phyloP scores from a whole-genome alignment of 371 early-diverging fungal genomes.

The Apophysomyces elegans region DNA sequence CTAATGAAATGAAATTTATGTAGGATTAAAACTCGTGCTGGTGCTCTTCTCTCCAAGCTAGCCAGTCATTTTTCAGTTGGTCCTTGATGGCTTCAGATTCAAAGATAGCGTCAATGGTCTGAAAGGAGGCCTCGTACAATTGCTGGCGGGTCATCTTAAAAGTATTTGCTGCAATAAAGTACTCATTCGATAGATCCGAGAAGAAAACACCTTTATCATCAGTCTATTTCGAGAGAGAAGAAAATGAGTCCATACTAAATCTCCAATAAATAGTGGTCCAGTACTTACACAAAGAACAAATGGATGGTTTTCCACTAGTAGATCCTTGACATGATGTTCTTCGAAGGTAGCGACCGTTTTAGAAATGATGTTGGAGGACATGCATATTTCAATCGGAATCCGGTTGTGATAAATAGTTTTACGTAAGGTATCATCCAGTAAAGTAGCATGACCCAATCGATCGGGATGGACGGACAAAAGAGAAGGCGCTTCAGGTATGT shows the following conservation, averaged over 20 bases:
- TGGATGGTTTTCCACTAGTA: constrained; percentile 50
- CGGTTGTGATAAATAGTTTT: constrained; percentile 35
- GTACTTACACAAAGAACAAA: constrained; percentile 62
- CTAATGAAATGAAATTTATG: no score
- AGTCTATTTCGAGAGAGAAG: constrained; percentile 37
- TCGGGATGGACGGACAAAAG: constrained; percentile 51
- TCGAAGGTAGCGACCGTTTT: constrained; percentile 55
- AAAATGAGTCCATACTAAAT: background rate
- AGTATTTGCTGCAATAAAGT: constrained; percentile 39
- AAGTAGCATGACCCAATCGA: constrained; percentile 68
- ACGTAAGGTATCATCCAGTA: constrained; percentile 44
- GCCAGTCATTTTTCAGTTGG: constrained; percentile 37
- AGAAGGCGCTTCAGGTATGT: constrained; percentile 47
- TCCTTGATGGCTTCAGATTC: constrained; percentile 35
- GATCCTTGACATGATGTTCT: constrained; percentile 61
- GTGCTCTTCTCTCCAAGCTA: constrained; percentile 32
- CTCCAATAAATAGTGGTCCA: background rate
- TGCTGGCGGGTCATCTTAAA: constrained; percentile 40
- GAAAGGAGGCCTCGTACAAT: constrained; percentile 45
- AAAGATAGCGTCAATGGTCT: constrained; percentile 56
- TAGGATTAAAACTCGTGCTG: background rate
- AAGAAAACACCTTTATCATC: constrained; percentile 66
- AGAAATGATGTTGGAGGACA: constrained; percentile 69
- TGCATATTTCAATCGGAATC: constrained; percentile 67
- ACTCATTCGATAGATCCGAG: constrained; percentile 57